Evolutionary conservation across 129 eudicot genomes (phyloP).

Genomic region (Scalesia atractyloides): DNA sequence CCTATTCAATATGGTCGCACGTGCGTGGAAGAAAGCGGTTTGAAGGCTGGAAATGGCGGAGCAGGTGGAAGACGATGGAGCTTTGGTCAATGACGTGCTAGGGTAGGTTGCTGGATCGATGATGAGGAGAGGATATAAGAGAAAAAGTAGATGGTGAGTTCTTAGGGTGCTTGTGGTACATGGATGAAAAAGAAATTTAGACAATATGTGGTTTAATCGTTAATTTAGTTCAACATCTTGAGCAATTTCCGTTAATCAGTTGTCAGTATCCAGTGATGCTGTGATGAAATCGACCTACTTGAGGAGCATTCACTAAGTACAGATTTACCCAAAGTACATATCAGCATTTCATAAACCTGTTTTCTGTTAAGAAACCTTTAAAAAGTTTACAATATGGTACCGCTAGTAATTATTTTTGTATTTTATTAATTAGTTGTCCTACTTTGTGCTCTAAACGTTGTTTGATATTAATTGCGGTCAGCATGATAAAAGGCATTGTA

Average conservation of each 20-base stretch:
- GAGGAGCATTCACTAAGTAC: too few species aligned
- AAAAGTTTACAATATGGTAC: background rate
- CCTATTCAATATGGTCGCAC: too few species aligned
- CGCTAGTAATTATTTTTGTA: background rate
- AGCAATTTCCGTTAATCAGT: background rate
- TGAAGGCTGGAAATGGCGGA: too few species aligned
- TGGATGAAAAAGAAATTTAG: too few species aligned
- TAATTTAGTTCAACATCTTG: background rate
- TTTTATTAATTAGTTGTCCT: background rate
- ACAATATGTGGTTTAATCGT: background rate
- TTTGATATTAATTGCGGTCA: slow-evolving; percentile 1
- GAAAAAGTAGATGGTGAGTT: too few species aligned
- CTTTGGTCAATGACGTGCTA: too few species aligned
- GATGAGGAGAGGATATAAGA: too few species aligned
- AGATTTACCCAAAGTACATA: too few species aligned
- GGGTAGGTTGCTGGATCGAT: too few species aligned
- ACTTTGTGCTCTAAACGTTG: background rate
- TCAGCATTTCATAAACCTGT: background rate
- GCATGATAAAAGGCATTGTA: slow-evolving; percentile 27
- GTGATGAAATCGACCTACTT: background rate
- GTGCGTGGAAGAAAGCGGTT: too few species aligned
- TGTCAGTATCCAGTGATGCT: background rate
- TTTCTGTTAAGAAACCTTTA: background rate
- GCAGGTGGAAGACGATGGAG: too few species aligned
- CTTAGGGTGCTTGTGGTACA: too few species aligned